Evolutionary conservation across 805 yeast genomes (phyloP).

Genomic region (Gaillardinia entomophila): DNA sequence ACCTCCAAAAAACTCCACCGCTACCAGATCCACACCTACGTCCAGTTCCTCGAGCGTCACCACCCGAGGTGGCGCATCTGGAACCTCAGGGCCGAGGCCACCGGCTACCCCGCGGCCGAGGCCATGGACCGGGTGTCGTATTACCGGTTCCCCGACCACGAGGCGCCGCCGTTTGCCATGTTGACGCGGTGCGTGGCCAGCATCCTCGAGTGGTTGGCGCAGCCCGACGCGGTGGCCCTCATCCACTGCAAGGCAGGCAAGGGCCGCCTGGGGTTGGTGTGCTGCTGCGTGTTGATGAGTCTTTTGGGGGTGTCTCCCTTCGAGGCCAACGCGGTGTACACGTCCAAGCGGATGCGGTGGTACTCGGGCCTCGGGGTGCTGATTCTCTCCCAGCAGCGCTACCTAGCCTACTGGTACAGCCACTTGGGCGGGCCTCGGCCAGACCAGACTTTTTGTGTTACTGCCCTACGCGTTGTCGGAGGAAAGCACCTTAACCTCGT

Average conservation of each 20-base stretch:
- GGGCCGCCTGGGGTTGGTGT: slow-evolving; percentile 81
- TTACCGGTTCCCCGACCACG: slow-evolving; percentile 72
- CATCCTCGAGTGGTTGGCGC: slow-evolving; percentile 38
- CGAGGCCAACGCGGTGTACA: slow-evolving; percentile 49
- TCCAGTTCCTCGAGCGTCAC: slow-evolving; percentile 27
- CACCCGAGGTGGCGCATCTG: slow-evolving; percentile 67
- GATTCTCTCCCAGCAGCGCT: slow-evolving; percentile 63
- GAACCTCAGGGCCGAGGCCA: slow-evolving; percentile 62
- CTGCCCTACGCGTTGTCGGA: background rate
- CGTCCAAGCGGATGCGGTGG: slow-evolving; percentile 49
- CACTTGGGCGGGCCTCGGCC: slow-evolving; percentile 5
- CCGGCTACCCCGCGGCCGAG: slow-evolving; percentile 34
- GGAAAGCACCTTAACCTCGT: background rate
- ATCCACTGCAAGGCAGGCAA: slow-evolving; percentile 90
- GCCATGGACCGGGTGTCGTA: slow-evolving; percentile 28
- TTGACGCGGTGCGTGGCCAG: slow-evolving; percentile 40
- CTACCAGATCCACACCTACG: slow-evolving; percentile 46
- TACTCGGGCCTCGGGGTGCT: slow-evolving; percentile 64
- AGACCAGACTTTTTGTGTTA: too few relatives aligned
- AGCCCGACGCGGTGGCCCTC: slow-evolving; percentile 47
- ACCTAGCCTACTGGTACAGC: slow-evolving; percentile 49
- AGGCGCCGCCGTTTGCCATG: slow-evolving; percentile 59
- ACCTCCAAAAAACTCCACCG: slow-evolving; percentile 42
- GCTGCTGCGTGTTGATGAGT: slow-evolving; percentile 65
- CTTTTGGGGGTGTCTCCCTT: slow-evolving; percentile 7